Percentiles rank a stretch among this genome's conserved stretches.
Conservation (phyloP, 139 green algal species). For the Chlamydomonas sp. region DNA sequence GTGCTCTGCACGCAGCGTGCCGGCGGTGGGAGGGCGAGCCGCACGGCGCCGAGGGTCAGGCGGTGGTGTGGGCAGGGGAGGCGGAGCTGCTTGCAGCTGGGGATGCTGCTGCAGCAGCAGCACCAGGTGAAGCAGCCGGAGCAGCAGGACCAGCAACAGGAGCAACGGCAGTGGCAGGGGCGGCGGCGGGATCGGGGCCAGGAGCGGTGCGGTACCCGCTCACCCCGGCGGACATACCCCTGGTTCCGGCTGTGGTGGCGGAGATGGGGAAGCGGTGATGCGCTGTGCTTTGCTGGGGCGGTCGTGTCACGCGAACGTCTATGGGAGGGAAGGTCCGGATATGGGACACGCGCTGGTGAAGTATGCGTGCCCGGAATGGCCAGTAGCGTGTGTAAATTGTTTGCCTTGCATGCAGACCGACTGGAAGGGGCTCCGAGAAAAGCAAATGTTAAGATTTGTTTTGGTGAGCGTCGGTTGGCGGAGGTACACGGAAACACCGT, state of each 20-base stretch:
- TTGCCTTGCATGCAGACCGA: no score
- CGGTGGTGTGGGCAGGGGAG: slow-evolving; percentile 16
- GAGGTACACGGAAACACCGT: no score
- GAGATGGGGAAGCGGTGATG: slow-evolving; percentile 3
- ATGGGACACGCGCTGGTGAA: no score
- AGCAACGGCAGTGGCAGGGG: neutral
- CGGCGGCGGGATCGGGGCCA: no score
- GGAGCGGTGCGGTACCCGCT: slow-evolving; percentile 19
- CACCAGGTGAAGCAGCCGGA: slow-evolving; percentile 1
- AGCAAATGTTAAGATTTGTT: no score
- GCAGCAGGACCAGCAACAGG: slow-evolving; percentile 4
- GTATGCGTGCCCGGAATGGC: no score
- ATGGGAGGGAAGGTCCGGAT: no score
- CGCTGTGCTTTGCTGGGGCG: no score
- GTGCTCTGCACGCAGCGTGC: slow-evolving; percentile 45
- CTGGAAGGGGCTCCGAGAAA: no score
- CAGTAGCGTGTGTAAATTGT: no score
- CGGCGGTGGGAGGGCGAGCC: slow-evolving; percentile 45
- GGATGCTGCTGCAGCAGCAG: neutral
- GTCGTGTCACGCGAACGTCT: no score
- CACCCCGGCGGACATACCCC: slow-evolving; percentile 45
- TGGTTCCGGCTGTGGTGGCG: slow-evolving; percentile 44
- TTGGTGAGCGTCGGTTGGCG: no score
- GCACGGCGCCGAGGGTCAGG: slow-evolving; percentile 38
- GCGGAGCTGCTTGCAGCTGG: neutral